phyloP scores from a whole-genome alignment of 371 early-diverging fungal genomes.

The Umbelopsis sp. region DNA sequence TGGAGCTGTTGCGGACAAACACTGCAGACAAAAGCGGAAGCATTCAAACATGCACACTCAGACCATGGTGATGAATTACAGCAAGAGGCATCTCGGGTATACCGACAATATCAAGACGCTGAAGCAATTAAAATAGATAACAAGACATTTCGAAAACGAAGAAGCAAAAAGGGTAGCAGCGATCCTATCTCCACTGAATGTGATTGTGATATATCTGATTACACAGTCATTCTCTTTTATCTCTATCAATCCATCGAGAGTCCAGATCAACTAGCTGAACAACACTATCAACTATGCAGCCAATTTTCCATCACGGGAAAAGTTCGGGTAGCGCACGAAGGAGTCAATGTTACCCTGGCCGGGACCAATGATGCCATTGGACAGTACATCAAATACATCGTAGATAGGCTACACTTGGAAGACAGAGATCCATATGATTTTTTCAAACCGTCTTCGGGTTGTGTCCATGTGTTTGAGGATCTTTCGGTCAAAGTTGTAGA shows the following conservation, averaged over 20 bases:
- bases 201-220: conserved; percentile 29
- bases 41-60: conserved; percentile 14
- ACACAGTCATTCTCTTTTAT: conserved; percentile 67
- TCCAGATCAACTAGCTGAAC: conserved; percentile 45
- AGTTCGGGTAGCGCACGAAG: conserved; percentile 65
- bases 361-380: conserved; percentile 48
- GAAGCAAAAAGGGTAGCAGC: conserved; percentile 5
- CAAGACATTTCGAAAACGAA: not conserved
- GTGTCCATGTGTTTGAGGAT: conserved; percentile 65
- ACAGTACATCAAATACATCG: conserved; percentile 53
- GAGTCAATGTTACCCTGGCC: conserved; percentile 71
- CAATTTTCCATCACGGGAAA: conserved; percentile 60
- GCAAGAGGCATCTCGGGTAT: conserved; percentile 2
- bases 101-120: conserved; percentile 4
- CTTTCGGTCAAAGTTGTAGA: conserved; percentile 65
- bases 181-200: conserved; percentile 46
- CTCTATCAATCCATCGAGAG: conserved; percentile 46
- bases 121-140: not conserved
- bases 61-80: conserved; percentile 6
- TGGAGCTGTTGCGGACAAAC: not conserved
- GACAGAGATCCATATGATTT: conserved; percentile 38
- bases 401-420: conserved; percentile 23
- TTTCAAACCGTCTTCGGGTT: conserved; percentile 75
- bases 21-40: not conserved
- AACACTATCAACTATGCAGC: conserved; percentile 41